Base-by-base conservation (phyloP, 768 basidiomycete species). In the Lactarius indigo region DNA sequence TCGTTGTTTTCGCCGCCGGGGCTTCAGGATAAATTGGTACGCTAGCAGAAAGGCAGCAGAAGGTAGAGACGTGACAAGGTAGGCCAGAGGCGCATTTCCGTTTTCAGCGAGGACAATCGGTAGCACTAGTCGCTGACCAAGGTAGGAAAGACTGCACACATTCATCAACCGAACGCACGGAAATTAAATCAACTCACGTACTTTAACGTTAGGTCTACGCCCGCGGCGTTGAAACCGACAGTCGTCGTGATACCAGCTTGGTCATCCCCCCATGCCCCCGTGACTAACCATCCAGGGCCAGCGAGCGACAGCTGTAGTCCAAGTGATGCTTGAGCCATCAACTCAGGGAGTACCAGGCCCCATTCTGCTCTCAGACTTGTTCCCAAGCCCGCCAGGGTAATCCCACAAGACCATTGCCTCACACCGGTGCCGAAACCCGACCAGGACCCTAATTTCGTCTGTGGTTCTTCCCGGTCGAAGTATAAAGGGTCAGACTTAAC, bases 101-200 rank as follows among this genome's bases (percentile, higher is more conserved):
- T 85, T 80, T 35, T 80, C 75, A 0, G 87, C 83, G 59, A 90
- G 77, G 18, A 82, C 72, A 41, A 90, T 81, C 12, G 89, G 89
- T 13, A 89, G 61, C 17, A 80, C 75, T 64, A 88, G 75, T 68
- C 79, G 79, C 73, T 89, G 88, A 68, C 85, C 83, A 61, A 85
- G 75, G 73, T 87, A 85, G 39, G 78, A 74, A 57, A 85, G 72
- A 65, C 89, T 90, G 68, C 31, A 61, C 54, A 61, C 35, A 23
- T 60, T 65, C 69, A 71, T 67, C 74, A 63, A 67, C 64, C 50
- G 50, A 68, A 39, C 61, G 60, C 26, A 35, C 60, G 65, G 65
- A 68, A 54, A 64, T 30, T 63, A 59, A 68, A 65, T 67, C 35
- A 65, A 63, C 63, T 63, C 41, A 82, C 84, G 73, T 71, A 89